Conservation (phyloP, 768 basidiomycete genomes). For the Leccinum longicurvipes region DNA sequence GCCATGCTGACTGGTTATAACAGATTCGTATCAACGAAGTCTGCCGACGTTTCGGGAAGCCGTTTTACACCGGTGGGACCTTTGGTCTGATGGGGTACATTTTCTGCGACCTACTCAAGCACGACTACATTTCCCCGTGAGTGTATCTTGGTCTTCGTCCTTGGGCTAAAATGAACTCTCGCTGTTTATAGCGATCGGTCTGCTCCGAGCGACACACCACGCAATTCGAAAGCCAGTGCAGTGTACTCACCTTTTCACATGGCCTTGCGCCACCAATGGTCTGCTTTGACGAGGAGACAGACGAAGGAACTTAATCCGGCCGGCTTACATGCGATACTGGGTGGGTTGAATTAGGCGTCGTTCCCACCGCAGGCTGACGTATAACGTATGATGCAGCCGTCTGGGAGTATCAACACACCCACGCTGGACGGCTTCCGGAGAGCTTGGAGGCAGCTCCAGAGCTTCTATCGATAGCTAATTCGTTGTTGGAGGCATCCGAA, state of each 20-base stretch:
- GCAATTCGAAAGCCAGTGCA: conserved; percentile 56
- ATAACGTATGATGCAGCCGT: conserved; percentile 47
- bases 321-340: conserved; percentile 65
- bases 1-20: conserved; percentile 5
- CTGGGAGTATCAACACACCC: conserved; percentile 75
- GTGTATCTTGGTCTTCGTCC: conserved; percentile 29
- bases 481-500: conserved; percentile 55
- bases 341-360: conserved; percentile 37
- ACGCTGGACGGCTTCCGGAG: conserved; percentile 56
- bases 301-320: conserved; percentile 84
- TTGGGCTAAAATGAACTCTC: conserved; percentile 7
- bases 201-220: conserved; percentile 53
- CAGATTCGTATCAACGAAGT: conserved; percentile 77
- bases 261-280: conserved; percentile 70
- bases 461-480: conserved; percentile 62
- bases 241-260: conserved; percentile 60
- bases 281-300: conserved; percentile 63
- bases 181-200: conserved; percentile 54
- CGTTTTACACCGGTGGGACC: conserved; percentile 89
- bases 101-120: conserved; percentile 87
- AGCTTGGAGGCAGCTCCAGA: conserved; percentile 46
- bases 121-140: conserved; percentile 84
- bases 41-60: conserved; percentile 70
- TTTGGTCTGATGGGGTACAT: conserved; percentile 92
- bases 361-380: conserved; percentile 12